A percentile compares a stretch with the other conserved stretches of the same genome.
Evolutionary conservation across 805 yeast species (phyloP).

Genomic region (Starmerella kuoi): DNA sequence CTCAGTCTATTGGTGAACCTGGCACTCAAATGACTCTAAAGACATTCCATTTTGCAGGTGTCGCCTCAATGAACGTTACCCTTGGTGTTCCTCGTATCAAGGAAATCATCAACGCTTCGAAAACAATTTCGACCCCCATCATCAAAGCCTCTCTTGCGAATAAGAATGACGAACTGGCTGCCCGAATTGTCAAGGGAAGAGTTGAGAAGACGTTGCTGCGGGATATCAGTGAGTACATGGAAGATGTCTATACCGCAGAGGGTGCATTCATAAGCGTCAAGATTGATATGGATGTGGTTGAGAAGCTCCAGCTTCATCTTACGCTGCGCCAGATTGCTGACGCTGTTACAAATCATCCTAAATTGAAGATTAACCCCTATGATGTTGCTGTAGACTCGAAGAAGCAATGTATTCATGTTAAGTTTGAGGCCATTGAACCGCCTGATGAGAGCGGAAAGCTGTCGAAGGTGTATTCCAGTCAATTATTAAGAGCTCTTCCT

Average conservation of each 20-base stretch:
- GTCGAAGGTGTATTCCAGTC: slow-evolving; percentile 24
- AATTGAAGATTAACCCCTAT: slow-evolving; percentile 63
- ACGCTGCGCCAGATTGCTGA: slow-evolving; percentile 73
- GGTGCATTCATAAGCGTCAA: slow-evolving; percentile 69
- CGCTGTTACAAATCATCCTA: slow-evolving; percentile 76
- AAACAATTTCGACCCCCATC: slow-evolving; percentile 88
- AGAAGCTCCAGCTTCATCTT: slow-evolving; percentile 77
- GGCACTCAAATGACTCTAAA: slow-evolving; percentile 98
- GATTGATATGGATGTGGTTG: slow-evolving; percentile 73
- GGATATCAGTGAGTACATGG: slow-evolving; percentile 80
- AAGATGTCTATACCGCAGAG: slow-evolving; percentile 80
- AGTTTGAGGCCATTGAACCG: slow-evolving; percentile 9
- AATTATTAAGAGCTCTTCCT: slow-evolving; percentile 72
- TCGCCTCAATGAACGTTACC: slow-evolving; percentile 96
- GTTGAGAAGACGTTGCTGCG: slow-evolving; percentile 80
- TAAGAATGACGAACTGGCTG: slow-evolving; percentile 91
- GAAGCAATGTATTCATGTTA: slow-evolving; percentile 39
- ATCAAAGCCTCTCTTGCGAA: slow-evolving; percentile 89
- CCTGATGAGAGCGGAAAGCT: slow-evolving; percentile 17
- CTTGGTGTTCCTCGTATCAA: slow-evolving; percentile 99
- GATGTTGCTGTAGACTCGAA: slow-evolving; percentile 60
- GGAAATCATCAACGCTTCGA: slow-evolving; percentile 95
- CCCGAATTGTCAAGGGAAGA: slow-evolving; percentile 96
- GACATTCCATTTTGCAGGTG: slow-evolving; percentile 99
- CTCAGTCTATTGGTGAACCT: slow-evolving; percentile 98